phyloP scores from a whole-genome alignment of 2,329 filamentous ascomycete genomes.

The Sarocladiaceae sp. region DNA sequence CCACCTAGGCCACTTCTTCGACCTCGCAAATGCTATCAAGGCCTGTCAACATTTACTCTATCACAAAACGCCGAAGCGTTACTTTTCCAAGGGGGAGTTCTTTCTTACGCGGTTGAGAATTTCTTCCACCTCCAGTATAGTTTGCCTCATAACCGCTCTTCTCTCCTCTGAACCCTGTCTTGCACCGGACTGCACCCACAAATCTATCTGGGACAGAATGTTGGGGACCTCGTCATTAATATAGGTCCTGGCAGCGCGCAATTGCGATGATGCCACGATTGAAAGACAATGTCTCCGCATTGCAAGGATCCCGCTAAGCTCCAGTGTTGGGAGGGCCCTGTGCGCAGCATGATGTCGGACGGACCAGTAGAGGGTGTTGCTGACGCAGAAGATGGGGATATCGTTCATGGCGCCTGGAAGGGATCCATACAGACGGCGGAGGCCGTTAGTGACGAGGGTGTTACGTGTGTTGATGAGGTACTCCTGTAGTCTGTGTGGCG shows the following conservation, averaged over 20 bases:
- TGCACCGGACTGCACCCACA: constrained; percentile 41
- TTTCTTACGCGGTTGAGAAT: constrained; percentile 25
- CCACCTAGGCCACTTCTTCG: not conserved
- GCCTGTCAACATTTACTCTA: no score
- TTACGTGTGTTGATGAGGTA: constrained; percentile 36
- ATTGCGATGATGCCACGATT: constrained; percentile 38
- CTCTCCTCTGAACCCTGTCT: constrained; percentile 31
- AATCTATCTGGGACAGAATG: constrained; percentile 32
- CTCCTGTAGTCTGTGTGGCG: constrained; percentile 21
- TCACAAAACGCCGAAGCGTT: no score
- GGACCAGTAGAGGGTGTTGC: constrained; percentile 39
- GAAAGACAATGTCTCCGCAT: constrained; percentile 39
- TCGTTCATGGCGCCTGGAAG: constrained; percentile 13
- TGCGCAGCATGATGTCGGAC: constrained; percentile 22
- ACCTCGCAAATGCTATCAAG: not conserved
- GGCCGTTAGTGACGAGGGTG: constrained; percentile 21
- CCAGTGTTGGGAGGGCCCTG: constrained; percentile 26
- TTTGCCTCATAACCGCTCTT: constrained; percentile 26
- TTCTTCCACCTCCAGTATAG: constrained; percentile 27
- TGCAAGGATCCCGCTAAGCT: constrained; percentile 36
- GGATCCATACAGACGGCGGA: constrained; percentile 29
- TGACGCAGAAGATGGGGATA: constrained; percentile 38
- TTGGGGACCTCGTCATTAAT: constrained; percentile 36
- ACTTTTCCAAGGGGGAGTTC: no score
- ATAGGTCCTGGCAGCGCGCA: constrained; percentile 29